phyloP scores from a whole-genome alignment of 495 filamentous ascomycete genomes.

The Pyrenula massariospora region DNA sequence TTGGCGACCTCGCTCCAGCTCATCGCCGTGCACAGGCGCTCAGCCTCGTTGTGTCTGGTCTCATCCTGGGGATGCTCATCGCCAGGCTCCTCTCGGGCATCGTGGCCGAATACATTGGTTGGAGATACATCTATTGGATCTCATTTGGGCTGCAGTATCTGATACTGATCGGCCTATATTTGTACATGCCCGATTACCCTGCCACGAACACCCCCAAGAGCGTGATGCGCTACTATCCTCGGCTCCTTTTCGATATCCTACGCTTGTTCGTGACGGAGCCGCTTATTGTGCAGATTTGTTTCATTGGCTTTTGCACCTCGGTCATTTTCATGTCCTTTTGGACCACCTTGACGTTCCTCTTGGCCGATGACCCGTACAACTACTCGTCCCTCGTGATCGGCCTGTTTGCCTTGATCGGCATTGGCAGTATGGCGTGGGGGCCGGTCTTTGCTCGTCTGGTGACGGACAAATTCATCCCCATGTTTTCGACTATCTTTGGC shows the following conservation, averaged over 20 bases:
- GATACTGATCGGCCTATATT: constrained; percentile 54
- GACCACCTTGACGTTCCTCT: constrained; percentile 76
- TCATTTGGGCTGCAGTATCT: constrained; percentile 59
- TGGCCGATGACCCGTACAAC: constrained; percentile 54
- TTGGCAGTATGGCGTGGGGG: constrained; percentile 51
- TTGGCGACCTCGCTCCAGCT: constrained; percentile 68
- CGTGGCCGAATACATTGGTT: constrained; percentile 55
- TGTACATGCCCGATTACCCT: constrained; percentile 76
- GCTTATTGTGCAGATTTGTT: constrained; percentile 53
- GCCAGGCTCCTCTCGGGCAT: constrained; percentile 68
- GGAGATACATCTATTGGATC: constrained; percentile 75
- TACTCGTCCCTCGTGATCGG: constrained; percentile 60
- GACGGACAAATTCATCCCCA: constrained; percentile 56
- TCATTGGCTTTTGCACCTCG: constrained; percentile 43
- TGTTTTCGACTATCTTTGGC: constrained; percentile 55
- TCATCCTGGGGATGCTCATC: constrained; percentile 64
- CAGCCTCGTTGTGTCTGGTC: constrained; percentile 67
- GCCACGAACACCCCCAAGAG: constrained; percentile 46
- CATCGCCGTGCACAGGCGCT: constrained; percentile 53
- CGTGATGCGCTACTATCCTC: constrained; percentile 48
- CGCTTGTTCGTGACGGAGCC: constrained; percentile 50
- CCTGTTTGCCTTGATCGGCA: constrained; percentile 67
- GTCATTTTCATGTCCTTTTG: constrained; percentile 60
- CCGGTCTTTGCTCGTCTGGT: constrained; percentile 60
- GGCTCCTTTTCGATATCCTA: constrained; percentile 52